Evolutionary conservation across 2,329 filamentous ascomycete genomes (phyloP).

Genomic region (Metarhizium robertsii): DNA sequence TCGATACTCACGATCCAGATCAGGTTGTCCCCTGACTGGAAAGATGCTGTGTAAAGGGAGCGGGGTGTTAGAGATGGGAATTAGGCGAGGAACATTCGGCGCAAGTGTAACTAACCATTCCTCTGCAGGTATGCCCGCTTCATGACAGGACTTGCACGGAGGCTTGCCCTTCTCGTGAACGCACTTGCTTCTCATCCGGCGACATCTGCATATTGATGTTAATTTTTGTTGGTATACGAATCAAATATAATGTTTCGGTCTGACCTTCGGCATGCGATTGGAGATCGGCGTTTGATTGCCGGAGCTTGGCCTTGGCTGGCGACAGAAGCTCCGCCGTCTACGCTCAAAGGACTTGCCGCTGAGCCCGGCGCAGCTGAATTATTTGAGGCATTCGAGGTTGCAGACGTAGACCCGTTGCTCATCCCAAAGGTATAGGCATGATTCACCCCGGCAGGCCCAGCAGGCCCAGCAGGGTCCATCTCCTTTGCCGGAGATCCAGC

Average conservation of each 20-base stretch:
- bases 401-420: not conserved
- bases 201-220: constrained; percentile 31
- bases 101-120: constrained; percentile 35
- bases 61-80: constrained; percentile 1
- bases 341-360: not conserved
- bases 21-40: constrained; percentile 41
- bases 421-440: not conserved
- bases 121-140: constrained; percentile 36
- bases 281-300: constrained; percentile 37
- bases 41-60: constrained; percentile 31
- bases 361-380: constrained; percentile 2
- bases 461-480: not conserved
- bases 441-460: not conserved
- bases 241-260: constrained; percentile 8
- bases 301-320: constrained; percentile 5
- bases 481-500: not conserved
- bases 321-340: not conserved
- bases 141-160: constrained; percentile 42
- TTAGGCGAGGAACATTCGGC: not conserved
- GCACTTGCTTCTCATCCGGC: constrained; percentile 48
- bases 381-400: not conserved
- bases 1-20: constrained; percentile 46
- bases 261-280: constrained; percentile 45
- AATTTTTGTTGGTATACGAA: not conserved
- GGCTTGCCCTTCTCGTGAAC: constrained; percentile 37